A percentile compares a stretch with the other conserved stretches of the same genome.
These are phyloP conservation scores for Chlamydomonas schloesseri DNA, from an alignment of 139 green algal genomes.

Conservation along the genomic window DNA sequence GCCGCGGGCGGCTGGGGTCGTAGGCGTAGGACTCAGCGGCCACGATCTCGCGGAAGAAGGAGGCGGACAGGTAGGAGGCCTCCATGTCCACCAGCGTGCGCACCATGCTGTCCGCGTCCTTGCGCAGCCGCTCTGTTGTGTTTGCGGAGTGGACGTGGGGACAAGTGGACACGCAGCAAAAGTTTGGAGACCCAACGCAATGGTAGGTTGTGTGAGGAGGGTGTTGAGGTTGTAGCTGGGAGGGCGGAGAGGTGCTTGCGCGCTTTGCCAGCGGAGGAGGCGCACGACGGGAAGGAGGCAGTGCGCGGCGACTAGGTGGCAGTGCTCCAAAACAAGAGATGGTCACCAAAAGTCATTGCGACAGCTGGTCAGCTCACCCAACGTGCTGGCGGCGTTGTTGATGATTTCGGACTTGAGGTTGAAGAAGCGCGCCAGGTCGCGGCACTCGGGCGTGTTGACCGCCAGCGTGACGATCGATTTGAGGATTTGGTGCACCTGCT, in stretches of 20 bases:
- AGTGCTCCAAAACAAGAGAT: too few relatives aligned
- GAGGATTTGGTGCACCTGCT: slow-evolving; percentile 87
- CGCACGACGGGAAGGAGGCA: not conserved
- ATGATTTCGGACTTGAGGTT: slow-evolving; percentile 86
- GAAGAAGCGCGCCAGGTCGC: slow-evolving; percentile 81
- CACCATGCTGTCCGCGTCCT: slow-evolving; percentile 68
- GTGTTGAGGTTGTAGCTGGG: not conserved
- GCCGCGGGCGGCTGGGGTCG: slow-evolving; percentile 65
- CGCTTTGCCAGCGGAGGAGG: too few relatives aligned
- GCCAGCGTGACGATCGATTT: slow-evolving; percentile 86
- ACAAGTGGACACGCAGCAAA: not conserved
- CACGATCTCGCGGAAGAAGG: slow-evolving; percentile 92
- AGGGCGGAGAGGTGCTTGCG: too few relatives aligned
- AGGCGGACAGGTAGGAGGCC: slow-evolving; percentile 90
- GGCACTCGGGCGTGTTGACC: slow-evolving; percentile 73
- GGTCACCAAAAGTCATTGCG: too few relatives aligned
- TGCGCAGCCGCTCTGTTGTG: slow-evolving; percentile 58
- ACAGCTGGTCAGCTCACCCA: slow-evolving; percentile 61
- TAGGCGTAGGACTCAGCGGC: slow-evolving; percentile 74
- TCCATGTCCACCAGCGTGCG: slow-evolving; percentile 94
- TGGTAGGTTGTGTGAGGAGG: slow-evolving; percentile 19
- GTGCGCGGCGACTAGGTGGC: too few relatives aligned
- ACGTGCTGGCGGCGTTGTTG: slow-evolving; percentile 70
- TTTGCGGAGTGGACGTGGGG: not conserved
- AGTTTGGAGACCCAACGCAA: not conserved